These are phyloP conservation scores for Komagataella populi DNA, from an alignment of 805 yeast genomes.

Conservation along the genomic window DNA sequence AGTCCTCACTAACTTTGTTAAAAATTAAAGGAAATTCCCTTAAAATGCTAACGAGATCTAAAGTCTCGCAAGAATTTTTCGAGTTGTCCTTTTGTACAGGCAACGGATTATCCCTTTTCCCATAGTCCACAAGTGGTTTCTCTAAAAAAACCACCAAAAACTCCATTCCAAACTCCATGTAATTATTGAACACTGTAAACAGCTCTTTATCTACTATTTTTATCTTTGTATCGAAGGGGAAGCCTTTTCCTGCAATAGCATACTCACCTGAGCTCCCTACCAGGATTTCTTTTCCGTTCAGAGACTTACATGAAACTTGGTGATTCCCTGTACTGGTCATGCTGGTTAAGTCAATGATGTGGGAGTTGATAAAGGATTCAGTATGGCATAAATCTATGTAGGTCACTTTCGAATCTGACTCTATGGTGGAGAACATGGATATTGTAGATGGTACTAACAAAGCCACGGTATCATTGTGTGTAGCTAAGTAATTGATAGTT, in stretches of 20 bases:
- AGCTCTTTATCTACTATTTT: conserved; percentile 31
- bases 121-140: conserved; percentile 36
- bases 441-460: conserved; percentile 52
- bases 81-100: not conserved
- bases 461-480: conserved; percentile 35
- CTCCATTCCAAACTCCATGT: conserved; percentile 40
- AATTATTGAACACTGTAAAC: conserved; percentile 41
- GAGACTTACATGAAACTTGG: conserved; percentile 19
- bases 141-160: conserved; percentile 48
- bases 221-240: conserved; percentile 27
- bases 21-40: conserved; percentile 11
- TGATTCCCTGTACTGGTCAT: conserved; percentile 19
- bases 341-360: conserved; percentile 31
- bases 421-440: conserved; percentile 26
- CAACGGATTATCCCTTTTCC: conserved; percentile 6
- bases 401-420: conserved; percentile 20
- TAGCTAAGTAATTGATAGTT: conserved; percentile 27
- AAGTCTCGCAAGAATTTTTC: not conserved
- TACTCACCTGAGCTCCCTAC: conserved; percentile 32
- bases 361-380: conserved; percentile 50
- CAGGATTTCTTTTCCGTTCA: conserved; percentile 40
- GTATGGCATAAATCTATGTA: conserved; percentile 41
- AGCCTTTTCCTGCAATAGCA: conserved; percentile 47
- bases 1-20: conserved; percentile 22
- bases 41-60: not conserved